These are phyloP conservation scores for Stachybotrys echinatus DNA, from an alignment of 2,329 filamentous ascomycete genomes.

Conservation along the genomic window DNA sequence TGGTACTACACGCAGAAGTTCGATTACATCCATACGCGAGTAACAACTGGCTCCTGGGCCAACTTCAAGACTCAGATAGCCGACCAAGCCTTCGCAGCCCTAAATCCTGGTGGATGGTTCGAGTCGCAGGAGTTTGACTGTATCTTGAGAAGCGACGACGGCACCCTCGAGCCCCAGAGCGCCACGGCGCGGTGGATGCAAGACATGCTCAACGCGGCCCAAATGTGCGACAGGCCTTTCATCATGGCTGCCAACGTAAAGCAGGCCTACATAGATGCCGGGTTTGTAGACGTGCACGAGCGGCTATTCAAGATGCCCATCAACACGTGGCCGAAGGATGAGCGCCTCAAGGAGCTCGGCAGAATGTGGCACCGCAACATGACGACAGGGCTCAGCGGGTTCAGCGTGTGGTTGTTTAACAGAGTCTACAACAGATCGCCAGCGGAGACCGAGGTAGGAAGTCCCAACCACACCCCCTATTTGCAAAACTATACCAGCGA, in stretches of 20 bases:
- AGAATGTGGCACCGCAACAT: conserved; percentile 40
- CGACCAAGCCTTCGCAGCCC: conserved; percentile 40
- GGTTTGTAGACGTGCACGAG: conserved; percentile 51
- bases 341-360: conserved; percentile 35
- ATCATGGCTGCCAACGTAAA: conserved; percentile 26
- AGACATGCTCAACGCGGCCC: conserved; percentile 33
- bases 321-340: conserved; percentile 47
- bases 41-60: conserved; percentile 44
- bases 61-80: conserved; percentile 45
- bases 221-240: conserved; percentile 29
- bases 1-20: conserved; percentile 50
- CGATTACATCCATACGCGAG: conserved; percentile 50
- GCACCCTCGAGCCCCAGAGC: conserved; percentile 30
- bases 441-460: conserved; percentile 43
- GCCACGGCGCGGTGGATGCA: conserved; percentile 33
- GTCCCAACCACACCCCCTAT: not conserved
- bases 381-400: conserved; percentile 36
- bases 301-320: conserved; percentile 48
- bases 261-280: conserved; percentile 37
- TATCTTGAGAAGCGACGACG: conserved; percentile 37
- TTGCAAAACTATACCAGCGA: not conserved
- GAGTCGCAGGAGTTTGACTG: conserved; percentile 46
- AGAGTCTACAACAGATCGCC: conserved; percentile 32
- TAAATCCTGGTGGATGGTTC: conserved; percentile 48
- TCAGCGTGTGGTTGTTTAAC: conserved; percentile 35